Conservation (phyloP, 2,329 filamentous ascomycete genomes). For the Acrocalymma vagum region DNA sequence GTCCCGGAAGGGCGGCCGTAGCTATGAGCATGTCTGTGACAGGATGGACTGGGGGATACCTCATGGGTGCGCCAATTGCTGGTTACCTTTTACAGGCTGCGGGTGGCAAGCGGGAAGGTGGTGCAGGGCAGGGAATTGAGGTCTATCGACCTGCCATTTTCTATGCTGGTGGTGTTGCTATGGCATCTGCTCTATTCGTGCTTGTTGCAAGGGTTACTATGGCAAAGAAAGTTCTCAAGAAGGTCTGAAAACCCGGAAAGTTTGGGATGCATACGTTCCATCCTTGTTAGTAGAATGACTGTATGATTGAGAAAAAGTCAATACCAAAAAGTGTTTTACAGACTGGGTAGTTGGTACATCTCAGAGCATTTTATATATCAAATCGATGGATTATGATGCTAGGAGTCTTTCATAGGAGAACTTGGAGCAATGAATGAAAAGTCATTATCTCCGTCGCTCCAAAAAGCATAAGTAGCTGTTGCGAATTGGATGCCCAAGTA, state of each 20-base stretch:
- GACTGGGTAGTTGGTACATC: too few species aligned
- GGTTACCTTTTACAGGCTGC: slow-evolving; percentile 34
- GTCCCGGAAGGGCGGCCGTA: slow-evolving; percentile 33
- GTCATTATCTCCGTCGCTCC: too few species aligned
- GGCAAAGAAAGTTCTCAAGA: slow-evolving; percentile 25
- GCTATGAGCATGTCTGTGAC: slow-evolving; percentile 39
- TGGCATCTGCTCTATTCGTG: slow-evolving; percentile 28
- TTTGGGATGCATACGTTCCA: too few species aligned
- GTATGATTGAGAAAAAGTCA: too few species aligned
- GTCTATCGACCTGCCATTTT: slow-evolving; percentile 40
- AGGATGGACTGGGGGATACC: slow-evolving; percentile 35
- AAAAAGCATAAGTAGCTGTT: too few species aligned
- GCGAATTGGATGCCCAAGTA: too few species aligned
- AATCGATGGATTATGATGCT: too few species aligned
- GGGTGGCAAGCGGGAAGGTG: slow-evolving; percentile 23
- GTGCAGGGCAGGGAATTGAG: slow-evolving; percentile 19
- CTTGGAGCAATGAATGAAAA: too few species aligned
- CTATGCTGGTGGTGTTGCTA: slow-evolving; percentile 37
- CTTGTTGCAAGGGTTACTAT: slow-evolving; percentile 30
- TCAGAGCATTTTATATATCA: too few species aligned
- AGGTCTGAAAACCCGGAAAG: slow-evolving; percentile 21
- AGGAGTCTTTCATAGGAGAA: too few species aligned
- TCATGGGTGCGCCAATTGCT: slow-evolving; percentile 38
- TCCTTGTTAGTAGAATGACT: too few species aligned
- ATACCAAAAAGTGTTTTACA: too few species aligned